Evolutionary conservation across 1,139 yeast species (phyloP), one percentile per base, ranked within the genome.

Genomic region (Dujonia santamariae): DNA sequence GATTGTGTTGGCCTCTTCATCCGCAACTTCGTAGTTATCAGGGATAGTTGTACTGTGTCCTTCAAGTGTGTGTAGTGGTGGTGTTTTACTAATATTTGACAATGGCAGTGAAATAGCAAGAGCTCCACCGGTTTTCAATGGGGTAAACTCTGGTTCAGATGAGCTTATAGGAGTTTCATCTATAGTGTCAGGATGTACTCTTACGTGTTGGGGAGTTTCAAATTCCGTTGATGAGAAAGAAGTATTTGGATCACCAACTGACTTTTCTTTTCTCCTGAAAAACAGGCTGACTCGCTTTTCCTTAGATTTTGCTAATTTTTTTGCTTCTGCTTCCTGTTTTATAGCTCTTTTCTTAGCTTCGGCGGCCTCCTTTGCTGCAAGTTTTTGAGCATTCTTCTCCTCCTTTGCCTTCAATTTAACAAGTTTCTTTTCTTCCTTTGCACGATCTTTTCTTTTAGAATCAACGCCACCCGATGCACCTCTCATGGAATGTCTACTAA

Each of bases 401-500:
- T 45, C 47, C 31, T 53, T 50, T 21, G 44, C 46, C 15, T 37
- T 32, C 18, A 45, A 47, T 38, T 43, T 52, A 28, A 40, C 46
- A 15, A 43, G 43, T 36, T 45, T 54, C 47, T 52, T 56, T 34
- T 63, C 72, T 31, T 61, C 64, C 39, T 62, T 63, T 1, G 54
- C 56, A 28, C 67, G 49, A 25, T 61, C 67, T 36, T 62, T 63
- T 15, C 63, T 43, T 1, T 56, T 43, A 5, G 49, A 31, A 13
- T 40, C 34, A 30, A 45, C 47, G 9, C 37, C 32, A 8, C 34
- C 33, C 5, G 34, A 32, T 3, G 37, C 46, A 28, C 55, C 61
- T 37, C 73, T 54, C 46, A 68, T 46, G 1, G 74, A 67, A 37
- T 62, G 71, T 19, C 50, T 46, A 8, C 56, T 52, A 45, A 68